Conservation (phyloP, 495 filamentous ascomycete species). For the Parathielavia hyrcaniae region DNA sequence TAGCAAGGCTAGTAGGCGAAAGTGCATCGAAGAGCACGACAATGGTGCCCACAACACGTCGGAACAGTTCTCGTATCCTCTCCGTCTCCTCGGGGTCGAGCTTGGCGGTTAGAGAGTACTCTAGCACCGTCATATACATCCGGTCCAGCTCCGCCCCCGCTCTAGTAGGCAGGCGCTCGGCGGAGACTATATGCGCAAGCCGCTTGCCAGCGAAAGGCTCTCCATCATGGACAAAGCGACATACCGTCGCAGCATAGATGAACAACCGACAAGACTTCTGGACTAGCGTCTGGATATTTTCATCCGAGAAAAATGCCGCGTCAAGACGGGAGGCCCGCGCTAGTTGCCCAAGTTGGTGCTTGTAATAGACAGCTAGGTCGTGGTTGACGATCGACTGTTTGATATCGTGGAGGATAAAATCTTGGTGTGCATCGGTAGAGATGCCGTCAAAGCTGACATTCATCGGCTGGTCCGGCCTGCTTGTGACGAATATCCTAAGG, state of each 20-base stretch:
- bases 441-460: neutral
- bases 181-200: neutral
- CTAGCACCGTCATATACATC: slow-evolving; percentile 1
- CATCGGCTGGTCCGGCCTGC: neutral
- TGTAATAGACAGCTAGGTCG: neutral
- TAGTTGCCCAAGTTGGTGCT: neutral
- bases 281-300: neutral
- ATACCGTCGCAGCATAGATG: slow-evolving; percentile 6
- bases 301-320: neutral
- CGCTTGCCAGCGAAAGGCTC: neutral
- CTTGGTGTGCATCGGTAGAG: neutral
- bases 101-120: neutral
- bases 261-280: neutral
- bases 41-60: neutral
- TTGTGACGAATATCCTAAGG: neutral
- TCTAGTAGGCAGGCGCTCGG: neutral
- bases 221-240: slow-evolving; percentile 1
- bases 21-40: slow-evolving; percentile 1
- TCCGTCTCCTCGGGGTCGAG: neutral
- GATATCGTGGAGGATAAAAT: neutral
- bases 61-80: neutral
- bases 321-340: neutral
- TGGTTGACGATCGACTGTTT: neutral
- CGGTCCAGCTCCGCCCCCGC: neutral
- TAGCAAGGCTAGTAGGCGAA: neutral